phyloP scores from a whole-genome alignment of 257 asterid species.

The Lavandula angustifolia region DNA sequence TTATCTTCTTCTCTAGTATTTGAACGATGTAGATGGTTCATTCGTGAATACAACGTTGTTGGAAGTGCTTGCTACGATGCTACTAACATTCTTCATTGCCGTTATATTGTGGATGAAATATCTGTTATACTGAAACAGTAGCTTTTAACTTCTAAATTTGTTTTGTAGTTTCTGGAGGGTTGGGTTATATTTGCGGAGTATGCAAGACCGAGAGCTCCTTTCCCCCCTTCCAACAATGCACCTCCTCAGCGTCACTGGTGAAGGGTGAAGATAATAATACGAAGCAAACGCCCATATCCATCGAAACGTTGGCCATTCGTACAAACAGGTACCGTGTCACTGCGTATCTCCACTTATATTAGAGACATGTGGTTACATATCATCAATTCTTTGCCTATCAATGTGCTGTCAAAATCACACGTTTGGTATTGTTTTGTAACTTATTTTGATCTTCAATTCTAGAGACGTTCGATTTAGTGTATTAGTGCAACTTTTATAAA shows the following conservation, averaged over 20 bases:
- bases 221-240: conserved; percentile 43
- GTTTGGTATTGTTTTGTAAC: not conserved
- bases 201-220: conserved; percentile 68
- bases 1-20: too few relatives aligned
- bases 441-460: too few relatives aligned
- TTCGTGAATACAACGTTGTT: not conserved
- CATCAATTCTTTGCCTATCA: not conserved
- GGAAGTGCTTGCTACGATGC: not conserved
- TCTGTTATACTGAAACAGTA: not conserved
- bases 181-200: conserved; percentile 89
- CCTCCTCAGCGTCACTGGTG: conserved; percentile 36
- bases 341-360: not conserved
- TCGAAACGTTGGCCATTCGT: conserved; percentile 12
- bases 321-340: not conserved
- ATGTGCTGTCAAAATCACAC: not conserved
- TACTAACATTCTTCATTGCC: not conserved
- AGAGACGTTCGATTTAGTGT: not conserved
- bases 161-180: conserved; percentile 74
- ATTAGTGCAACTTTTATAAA: not conserved
- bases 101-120: not conserved
- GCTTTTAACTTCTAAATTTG: not conserved
- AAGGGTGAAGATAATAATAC: not conserved
- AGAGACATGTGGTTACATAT: too few relatives aligned
- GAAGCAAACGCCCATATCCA: conserved; percentile 1
- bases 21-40: not conserved